Base-by-base conservation (phyloP, 164 flowering plant species). In the Kalanchoe fedtschenkoi region DNA sequence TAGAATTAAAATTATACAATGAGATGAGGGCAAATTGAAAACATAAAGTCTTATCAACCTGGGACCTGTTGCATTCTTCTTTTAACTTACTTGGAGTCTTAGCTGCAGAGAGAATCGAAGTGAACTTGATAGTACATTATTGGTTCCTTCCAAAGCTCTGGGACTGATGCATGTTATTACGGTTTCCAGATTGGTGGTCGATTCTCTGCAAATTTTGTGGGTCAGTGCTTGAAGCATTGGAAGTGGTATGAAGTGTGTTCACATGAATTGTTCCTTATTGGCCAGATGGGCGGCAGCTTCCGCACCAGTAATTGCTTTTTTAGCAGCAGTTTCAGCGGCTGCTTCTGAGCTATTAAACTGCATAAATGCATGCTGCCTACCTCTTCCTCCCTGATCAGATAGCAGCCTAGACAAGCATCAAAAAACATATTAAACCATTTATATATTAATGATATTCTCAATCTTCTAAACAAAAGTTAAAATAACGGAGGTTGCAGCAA, bases 241-340 rank as follows among this genome's bases (percentile, higher is more conserved):
- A 19, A 11, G 55, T 62, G 19, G 61, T 29, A 56, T 59, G 62
- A 35, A 58, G 34, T 26, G 55, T 62, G 60, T 65, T 32, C 17
- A 58, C 34, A 13, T 68, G 72, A 53, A 56, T 70, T n/a, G 62
- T 62, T 71, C 71, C 67, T 68, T 77, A 70, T 68, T 78, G 61
- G 89, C 89, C 26, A 90, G 65, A 72, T 65, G 73, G 1, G 91
- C 91, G 61, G 96, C 95, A 67, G 89, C 91, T 74, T 79, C 77
- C 51, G 97, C 98, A 53, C 97, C 96, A 66, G 89, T 85, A 69
- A 87, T 70, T 63, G 99, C 99, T 69, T 75, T 63, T 66, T 78
- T 75, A 16, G 97, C 97, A 64, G 97, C 99, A 34, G 88, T 92
- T 74, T 78, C 80, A 60, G 95, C 99, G 61, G 97, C 97, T 19